phyloP scores from a whole-genome alignment of 805 yeast species.

The Hanseniaspora nectarophila region DNA sequence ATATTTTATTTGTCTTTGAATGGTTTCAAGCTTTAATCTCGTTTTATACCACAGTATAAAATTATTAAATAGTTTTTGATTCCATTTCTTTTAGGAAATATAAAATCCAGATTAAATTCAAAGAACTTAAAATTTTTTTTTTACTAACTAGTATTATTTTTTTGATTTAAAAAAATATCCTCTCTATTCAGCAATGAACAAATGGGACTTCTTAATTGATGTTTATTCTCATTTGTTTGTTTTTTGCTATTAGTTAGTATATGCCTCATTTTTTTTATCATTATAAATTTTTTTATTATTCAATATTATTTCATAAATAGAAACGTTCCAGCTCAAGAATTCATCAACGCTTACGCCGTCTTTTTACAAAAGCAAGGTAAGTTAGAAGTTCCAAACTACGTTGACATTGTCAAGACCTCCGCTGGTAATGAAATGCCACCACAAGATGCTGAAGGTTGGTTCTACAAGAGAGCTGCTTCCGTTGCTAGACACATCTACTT shows the following conservation, averaged over 20 bases:
- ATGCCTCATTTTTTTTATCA: neutral
- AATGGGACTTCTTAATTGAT: neutral
- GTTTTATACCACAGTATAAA: neutral
- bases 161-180: slow-evolving; percentile 14
- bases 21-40: neutral
- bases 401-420: slow-evolving; percentile 97
- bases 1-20: slow-evolving; percentile 15
- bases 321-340: slow-evolving; percentile 99
- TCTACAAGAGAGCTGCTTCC: slow-evolving; percentile 99
- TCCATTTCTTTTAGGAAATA: slow-evolving; percentile 1
- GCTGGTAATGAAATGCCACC: slow-evolving; percentile 99
- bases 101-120: slow-evolving; percentile 4
- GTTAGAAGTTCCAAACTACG: slow-evolving; percentile 99
- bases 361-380: slow-evolving; percentile 99
- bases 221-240: neutral
- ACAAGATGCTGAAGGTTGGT: slow-evolving; percentile 99
- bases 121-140: slow-evolving; percentile 15
- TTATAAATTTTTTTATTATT: slow-evolving; percentile 19
- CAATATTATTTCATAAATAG: slow-evolving; percentile 34
- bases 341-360: slow-evolving; percentile 98
- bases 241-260: neutral
- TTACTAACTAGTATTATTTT: slow-evolving; percentile 15
- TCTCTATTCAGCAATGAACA: neutral
- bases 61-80: slow-evolving; percentile 10
- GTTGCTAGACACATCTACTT: slow-evolving; percentile 99